Conservation (phyloP, 225 moss, liverwort and hornwort species). For the Polytrichum formosum region DNA sequence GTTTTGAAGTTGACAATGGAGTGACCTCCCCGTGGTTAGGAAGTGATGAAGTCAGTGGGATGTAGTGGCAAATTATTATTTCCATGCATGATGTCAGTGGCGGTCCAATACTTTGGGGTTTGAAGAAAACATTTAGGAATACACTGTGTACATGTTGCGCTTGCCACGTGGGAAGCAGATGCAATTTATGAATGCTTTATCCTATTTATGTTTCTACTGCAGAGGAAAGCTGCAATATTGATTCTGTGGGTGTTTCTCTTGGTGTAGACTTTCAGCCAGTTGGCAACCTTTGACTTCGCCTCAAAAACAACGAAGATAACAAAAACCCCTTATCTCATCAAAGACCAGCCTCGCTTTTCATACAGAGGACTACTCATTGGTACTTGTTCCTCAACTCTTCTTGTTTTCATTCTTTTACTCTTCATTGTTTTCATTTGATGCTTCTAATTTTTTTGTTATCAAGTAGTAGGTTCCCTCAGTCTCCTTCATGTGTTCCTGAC, state of each 20-base stretch:
- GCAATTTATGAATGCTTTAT: too few species aligned
- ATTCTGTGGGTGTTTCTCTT: conserved; percentile 15
- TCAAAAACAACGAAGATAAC: conserved; percentile 51
- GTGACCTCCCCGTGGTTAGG: too few species aligned
- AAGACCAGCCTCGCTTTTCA: conserved; percentile 74
- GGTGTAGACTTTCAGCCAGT: conserved; percentile 93
- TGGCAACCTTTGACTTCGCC: conserved; percentile 62
- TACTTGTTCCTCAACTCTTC: conserved; percentile 10
- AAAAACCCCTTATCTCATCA: conserved; percentile 61
- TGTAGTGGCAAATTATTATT: too few species aligned
- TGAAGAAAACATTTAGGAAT: too few species aligned
- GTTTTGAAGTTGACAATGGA: too few species aligned
- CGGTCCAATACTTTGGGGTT: too few species aligned
- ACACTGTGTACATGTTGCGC: too few species aligned
- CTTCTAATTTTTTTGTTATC: not conserved
- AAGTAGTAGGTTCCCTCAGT: not conserved
- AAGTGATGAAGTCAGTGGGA: too few species aligned
- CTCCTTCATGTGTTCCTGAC: not conserved
- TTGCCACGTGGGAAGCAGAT: too few species aligned
- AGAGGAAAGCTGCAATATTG: conserved; percentile 18
- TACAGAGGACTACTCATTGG: conserved; percentile 91
- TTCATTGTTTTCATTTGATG: not conserved
- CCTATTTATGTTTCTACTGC: not conserved
- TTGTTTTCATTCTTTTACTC: conserved; percentile 2
- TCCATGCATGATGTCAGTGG: too few species aligned